A percentile compares a stretch with the other conserved stretches of the same genome.
phyloP scores from a whole-genome alignment of 805 yeast species.

The Zygosaccharomyces kombuchaensis region DNA sequence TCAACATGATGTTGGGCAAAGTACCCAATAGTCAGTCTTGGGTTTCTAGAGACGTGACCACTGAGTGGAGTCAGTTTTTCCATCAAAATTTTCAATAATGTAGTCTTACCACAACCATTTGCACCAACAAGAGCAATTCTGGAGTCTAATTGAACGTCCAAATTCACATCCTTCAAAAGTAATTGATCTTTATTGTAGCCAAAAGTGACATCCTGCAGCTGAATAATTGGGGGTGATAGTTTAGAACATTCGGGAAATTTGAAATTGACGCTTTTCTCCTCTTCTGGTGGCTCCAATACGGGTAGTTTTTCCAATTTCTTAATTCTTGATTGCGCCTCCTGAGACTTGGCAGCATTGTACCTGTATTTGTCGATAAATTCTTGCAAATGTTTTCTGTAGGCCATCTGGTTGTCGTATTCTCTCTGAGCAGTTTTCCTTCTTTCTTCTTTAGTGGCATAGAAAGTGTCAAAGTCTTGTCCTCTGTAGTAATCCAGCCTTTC shows the following conservation, averaged over 20 bases:
- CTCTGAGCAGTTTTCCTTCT: slow-evolving; percentile 87
- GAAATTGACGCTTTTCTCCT: slow-evolving; percentile 78
- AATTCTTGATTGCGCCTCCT: slow-evolving; percentile 97
- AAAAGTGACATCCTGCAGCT: slow-evolving; percentile 78
- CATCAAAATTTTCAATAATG: slow-evolving; percentile 80
- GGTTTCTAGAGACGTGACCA: slow-evolving; percentile 78
- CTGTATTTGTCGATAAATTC: slow-evolving; percentile 92
- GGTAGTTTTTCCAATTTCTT: slow-evolving; percentile 95
- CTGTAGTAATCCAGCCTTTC: slow-evolving; percentile 94
- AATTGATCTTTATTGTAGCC: slow-evolving; percentile 69
- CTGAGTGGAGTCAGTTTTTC: slow-evolving; percentile 66
- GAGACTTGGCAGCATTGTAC: slow-evolving; percentile 95
- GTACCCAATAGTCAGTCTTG: slow-evolving; percentile 88
- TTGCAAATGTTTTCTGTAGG: slow-evolving; percentile 88
- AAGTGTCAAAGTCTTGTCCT: slow-evolving; percentile 89
- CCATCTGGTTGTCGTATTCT: slow-evolving; percentile 98
- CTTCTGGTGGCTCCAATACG: slow-evolving; percentile 87
- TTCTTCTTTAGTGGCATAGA: slow-evolving; percentile 91
- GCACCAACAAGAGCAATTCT: slow-evolving; percentile 98
- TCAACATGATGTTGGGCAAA: slow-evolving; percentile 99
- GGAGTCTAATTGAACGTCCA: slow-evolving; percentile 89
- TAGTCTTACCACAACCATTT: slow-evolving; percentile 98
- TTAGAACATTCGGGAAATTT: slow-evolving; percentile 94
- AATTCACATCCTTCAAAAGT: slow-evolving; percentile 69
- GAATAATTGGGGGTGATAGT: slow-evolving; percentile 89